These are phyloP conservation scores for Daldinia grandis DNA, from an alignment of 495 filamentous ascomycete genomes.

Conservation along the genomic window DNA sequence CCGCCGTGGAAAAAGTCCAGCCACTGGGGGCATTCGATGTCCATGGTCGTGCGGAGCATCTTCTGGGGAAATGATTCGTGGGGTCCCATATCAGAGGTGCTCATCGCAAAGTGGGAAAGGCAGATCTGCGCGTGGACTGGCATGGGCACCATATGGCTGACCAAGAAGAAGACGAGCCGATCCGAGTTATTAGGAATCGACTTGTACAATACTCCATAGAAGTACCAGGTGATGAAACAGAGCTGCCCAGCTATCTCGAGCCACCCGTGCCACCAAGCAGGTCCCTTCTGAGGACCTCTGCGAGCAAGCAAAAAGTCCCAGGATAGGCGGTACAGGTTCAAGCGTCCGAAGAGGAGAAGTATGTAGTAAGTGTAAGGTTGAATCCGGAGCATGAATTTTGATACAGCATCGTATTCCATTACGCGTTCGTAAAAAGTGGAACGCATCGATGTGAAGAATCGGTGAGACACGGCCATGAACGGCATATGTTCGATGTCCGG, in stretches of 20 bases:
- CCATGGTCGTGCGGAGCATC: slow-evolving; percentile 98
- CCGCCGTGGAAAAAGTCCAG: slow-evolving; percentile 97
- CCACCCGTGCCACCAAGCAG: slow-evolving; percentile 89
- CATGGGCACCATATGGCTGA: slow-evolving; percentile 87
- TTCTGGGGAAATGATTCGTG: slow-evolving; percentile 93
- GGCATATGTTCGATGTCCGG: slow-evolving; percentile 98
- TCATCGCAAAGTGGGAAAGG: slow-evolving; percentile 97
- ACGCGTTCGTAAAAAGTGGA: slow-evolving; percentile 90
- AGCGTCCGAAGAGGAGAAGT: slow-evolving; percentile 84
- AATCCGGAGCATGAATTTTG: slow-evolving; percentile 73
- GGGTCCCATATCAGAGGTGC: slow-evolving; percentile 85
- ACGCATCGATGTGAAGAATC: slow-evolving; percentile 76
- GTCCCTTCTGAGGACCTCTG: slow-evolving; percentile 80
- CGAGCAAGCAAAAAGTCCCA: slow-evolving; percentile 82
- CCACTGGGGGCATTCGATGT: slow-evolving; percentile 95
- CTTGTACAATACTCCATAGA: slow-evolving; percentile 82
- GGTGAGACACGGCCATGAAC: slow-evolving; percentile 91
- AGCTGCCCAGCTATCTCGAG: slow-evolving; percentile 81
- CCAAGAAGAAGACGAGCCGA: slow-evolving; percentile 77
- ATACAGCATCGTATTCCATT: slow-evolving; percentile 83
- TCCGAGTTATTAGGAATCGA: slow-evolving; percentile 73
- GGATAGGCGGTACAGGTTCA: slow-evolving; percentile 88
- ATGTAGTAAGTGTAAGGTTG: slow-evolving; percentile 90
- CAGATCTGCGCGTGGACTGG: slow-evolving; percentile 96
- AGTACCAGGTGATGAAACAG: slow-evolving; percentile 96